Conservation (phyloP, 805 yeast genomes). For the Ogataea nakhonphanomensis region DNA sequence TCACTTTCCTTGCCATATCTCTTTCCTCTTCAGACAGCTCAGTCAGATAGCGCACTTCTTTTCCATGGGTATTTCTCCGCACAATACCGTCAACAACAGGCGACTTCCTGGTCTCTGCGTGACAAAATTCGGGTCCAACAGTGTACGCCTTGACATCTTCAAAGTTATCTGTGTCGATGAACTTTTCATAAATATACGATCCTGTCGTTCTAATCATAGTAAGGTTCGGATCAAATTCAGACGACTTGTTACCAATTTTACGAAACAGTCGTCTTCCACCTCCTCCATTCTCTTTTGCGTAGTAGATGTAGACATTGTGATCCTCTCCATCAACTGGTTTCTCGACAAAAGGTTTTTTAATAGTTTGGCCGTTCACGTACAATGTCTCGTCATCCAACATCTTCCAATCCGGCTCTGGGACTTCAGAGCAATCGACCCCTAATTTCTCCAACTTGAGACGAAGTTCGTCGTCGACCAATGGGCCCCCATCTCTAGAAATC, state of each 20-base stretch:
- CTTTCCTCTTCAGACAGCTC: constrained; percentile 72
- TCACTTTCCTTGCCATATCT: constrained; percentile 74
- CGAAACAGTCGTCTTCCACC: constrained; percentile 95
- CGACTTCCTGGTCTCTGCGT: constrained; percentile 96
- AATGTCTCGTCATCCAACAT: constrained; percentile 88
- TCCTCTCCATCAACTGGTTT: constrained; percentile 99
- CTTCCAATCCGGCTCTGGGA: constrained; percentile 73
- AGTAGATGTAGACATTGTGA: constrained; percentile 92
- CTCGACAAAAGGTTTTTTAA: constrained; percentile 92
- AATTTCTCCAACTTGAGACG: constrained; percentile 53
- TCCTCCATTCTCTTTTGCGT: constrained; percentile 86
- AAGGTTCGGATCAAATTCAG: constrained; percentile 88
- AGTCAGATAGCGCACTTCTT: constrained; percentile 89
- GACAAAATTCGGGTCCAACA: constrained; percentile 87
- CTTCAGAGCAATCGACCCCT: constrained; percentile 50
- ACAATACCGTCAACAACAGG: constrained; percentile 99
- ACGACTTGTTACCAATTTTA: constrained; percentile 94
- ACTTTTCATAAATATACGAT: constrained; percentile 86
- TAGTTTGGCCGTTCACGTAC: constrained; percentile 63
- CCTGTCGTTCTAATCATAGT: constrained; percentile 80
- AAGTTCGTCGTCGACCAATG: constrained; percentile 70
- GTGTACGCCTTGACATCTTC: constrained; percentile 99
- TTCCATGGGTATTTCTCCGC: constrained; percentile 94
- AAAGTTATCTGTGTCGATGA: constrained; percentile 96
- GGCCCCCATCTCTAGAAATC: constrained; percentile 96